These are phyloP conservation scores for Poa annua DNA, from an alignment of 176 grass and related monocot genomes.

Conservation along the genomic window DNA sequence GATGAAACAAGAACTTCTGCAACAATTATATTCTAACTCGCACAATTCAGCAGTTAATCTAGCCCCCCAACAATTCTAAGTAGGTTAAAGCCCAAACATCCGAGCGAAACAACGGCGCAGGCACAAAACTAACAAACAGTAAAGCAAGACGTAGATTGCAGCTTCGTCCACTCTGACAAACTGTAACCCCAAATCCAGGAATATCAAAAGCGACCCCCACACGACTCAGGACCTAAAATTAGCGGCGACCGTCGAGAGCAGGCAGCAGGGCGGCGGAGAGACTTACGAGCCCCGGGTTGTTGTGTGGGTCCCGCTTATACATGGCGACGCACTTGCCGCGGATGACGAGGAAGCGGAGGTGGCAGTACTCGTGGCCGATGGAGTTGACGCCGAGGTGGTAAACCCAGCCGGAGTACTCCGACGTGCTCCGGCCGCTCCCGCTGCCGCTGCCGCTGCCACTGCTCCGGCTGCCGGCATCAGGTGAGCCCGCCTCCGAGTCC, in stretches of 20 bases:
- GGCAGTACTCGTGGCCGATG: slow-evolving; percentile 85
- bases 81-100: neutral
- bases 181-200: neutral
- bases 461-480: slow-evolving; percentile 44
- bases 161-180: neutral
- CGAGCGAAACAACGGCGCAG: neutral
- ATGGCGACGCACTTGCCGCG: slow-evolving; percentile 72
- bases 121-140: neutral
- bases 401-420: slow-evolving; percentile 78
- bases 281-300: slow-evolving; percentile 64
- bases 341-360: slow-evolving; percentile 85
- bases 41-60: neutral
- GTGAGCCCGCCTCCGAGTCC: slow-evolving; percentile 44
- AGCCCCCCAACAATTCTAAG: neutral
- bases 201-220: neutral
- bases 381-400: slow-evolving; percentile 93
- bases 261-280: no score
- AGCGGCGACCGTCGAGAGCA: no score
- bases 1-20: neutral
- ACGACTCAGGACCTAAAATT: neutral
- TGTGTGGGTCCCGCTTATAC: slow-evolving; percentile 86
- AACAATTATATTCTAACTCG: neutral
- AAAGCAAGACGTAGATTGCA: neutral
- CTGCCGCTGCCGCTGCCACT: slow-evolving; percentile 27
- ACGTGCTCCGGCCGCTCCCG: slow-evolving; percentile 36